phyloP scores from a whole-genome alignment of 306 rosid species.

The Cucurbita maxima region DNA sequence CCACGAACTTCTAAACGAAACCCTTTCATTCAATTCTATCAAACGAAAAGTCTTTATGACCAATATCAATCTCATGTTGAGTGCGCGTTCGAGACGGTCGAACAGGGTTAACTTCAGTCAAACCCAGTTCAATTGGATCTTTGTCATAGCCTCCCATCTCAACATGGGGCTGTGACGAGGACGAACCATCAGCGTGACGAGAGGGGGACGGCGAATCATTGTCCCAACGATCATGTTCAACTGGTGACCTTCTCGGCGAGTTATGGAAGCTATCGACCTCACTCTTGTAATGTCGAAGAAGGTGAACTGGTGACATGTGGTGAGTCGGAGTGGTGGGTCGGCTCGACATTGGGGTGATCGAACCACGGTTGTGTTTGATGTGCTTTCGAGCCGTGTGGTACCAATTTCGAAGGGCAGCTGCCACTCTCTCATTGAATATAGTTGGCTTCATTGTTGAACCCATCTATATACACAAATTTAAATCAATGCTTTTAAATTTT shows the following conservation, averaged over 20 bases:
- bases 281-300: constrained; percentile 30
- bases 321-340: constrained; percentile 37
- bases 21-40: constrained; percentile 14
- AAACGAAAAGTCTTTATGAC: constrained; percentile 42
- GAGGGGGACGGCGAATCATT: constrained; percentile 20
- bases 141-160: constrained; percentile 18
- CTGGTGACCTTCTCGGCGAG: constrained; percentile 20
- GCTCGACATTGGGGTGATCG: constrained; percentile 37
- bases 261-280: constrained; percentile 38
- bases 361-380: constrained; percentile 36
- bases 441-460: constrained; percentile 72
- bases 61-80: constrained; percentile 17
- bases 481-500: neutral
- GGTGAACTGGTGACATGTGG: constrained; percentile 41
- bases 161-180: constrained; percentile 12
- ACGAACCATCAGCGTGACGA: constrained; percentile 8
- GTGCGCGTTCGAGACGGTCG: neutral
- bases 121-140: neutral
- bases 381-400: constrained; percentile 50
- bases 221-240: constrained; percentile 19
- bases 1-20: neutral
- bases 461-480: constrained; percentile 29
- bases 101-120: neutral
- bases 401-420: constrained; percentile 53
- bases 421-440: constrained; percentile 73